phyloP scores from a whole-genome alignment of 345 rosid species.

The Lenwebbia sp. region DNA sequence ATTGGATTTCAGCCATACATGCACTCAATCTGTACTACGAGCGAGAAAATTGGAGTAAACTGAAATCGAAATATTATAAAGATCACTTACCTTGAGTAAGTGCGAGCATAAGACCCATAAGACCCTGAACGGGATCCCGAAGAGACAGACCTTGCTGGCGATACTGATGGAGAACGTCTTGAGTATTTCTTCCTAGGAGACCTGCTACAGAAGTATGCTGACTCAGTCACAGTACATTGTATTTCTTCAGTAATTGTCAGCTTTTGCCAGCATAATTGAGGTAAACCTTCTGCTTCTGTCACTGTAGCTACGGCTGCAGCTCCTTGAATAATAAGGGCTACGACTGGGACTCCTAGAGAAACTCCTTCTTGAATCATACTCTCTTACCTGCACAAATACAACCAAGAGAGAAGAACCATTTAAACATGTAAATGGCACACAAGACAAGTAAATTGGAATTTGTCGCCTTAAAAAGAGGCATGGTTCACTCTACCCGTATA shows the following conservation, averaged over 20 bases:
- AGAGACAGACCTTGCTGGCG: conserved; percentile 49
- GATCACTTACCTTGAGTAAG: conserved; percentile 43
- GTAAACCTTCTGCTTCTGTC: conserved; percentile 55
- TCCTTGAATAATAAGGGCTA: conserved; percentile 33
- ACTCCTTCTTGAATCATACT: conserved; percentile 48
- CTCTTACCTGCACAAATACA: conserved; percentile 47
- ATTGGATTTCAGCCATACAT: background rate
- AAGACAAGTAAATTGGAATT: background rate
- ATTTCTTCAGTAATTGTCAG: background rate
- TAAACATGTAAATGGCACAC: background rate
- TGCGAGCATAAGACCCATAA: conserved; percentile 30
- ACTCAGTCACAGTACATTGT: background rate
- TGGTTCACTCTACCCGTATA: conserved; percentile 41
- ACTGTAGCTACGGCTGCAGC: conserved; percentile 33
- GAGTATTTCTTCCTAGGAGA: conserved; percentile 30
- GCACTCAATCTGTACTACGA: background rate
- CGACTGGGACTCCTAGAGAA: conserved; percentile 61
- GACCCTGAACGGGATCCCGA: conserved; percentile 32
- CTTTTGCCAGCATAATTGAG: background rate
- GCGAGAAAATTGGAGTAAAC: background rate
- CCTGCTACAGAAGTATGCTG: conserved; percentile 21
- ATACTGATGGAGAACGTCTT: conserved; percentile 17
- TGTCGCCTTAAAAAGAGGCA: background rate
- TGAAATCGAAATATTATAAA: background rate
- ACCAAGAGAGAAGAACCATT: background rate